These are phyloP conservation scores for Rugonectria rugulosa DNA, from an alignment of 2,329 filamentous ascomycete genomes.

Conservation along the genomic window DNA sequence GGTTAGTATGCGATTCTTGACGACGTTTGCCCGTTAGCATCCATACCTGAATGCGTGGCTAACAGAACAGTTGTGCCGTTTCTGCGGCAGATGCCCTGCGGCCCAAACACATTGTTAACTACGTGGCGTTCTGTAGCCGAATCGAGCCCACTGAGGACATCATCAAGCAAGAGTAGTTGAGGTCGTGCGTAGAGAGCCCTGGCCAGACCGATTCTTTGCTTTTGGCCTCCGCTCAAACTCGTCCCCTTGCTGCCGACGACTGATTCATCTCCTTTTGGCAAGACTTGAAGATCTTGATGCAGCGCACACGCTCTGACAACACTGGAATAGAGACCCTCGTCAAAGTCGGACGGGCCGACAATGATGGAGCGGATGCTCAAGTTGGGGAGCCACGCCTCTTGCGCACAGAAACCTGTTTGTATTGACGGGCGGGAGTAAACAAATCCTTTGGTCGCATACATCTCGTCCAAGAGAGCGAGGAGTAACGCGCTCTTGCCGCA, in stretches of 20 bases:
- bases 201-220: constrained; percentile 32
- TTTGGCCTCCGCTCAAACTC: constrained; percentile 7
- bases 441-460: constrained; percentile 20
- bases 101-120: constrained; percentile 27
- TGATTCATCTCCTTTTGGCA: constrained; percentile 1
- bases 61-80: constrained; percentile 8
- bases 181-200: constrained; percentile 35
- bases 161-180: constrained; percentile 35
- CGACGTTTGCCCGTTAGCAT: too few relatives aligned
- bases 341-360: not conserved
- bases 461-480: constrained; percentile 42
- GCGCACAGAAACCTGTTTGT: constrained; percentile 13
- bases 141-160: constrained; percentile 41
- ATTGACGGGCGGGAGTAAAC: not conserved
- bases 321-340: not conserved
- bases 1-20: too few relatives aligned
- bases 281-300: not conserved
- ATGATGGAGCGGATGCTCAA: constrained; percentile 11
- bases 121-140: constrained; percentile 32
- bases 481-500: constrained; percentile 44
- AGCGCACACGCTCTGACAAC: constrained; percentile 3
- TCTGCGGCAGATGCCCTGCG: constrained; percentile 22
- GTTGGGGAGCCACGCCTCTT: constrained; percentile 8
- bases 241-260: constrained; percentile 11
- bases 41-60: too few relatives aligned